Evolutionary conservation across 1,284 basidiomycete species (phyloP), one percentile per base, ranked within the genome.

Genomic region (Tilletia caries): DNA sequence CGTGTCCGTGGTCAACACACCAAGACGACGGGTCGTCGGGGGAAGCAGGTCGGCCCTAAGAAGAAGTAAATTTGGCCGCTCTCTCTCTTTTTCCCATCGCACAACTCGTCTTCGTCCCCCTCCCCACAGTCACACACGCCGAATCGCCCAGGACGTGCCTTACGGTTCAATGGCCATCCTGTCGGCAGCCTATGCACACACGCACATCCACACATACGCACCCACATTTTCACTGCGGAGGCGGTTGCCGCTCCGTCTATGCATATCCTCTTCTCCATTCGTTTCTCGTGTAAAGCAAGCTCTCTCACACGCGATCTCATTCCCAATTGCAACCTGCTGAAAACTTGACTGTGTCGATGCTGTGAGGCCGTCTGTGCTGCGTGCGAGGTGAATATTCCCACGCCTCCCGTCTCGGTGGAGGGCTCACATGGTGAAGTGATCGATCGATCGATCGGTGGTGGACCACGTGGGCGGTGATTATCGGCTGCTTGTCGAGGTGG

Each of bases 1-100:
- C 91, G 93, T 84, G 85, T 85, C 66, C 82, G 96, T 83, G 95
- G 95, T 85, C 96, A 98, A 85, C 95, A 98, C 89, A 98, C 95
- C 80, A 98, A 98, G 89, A 98, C 96, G 70, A 98, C 96, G 74
- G 93, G 93, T 91, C 81, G 84, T 46, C 79, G 84, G 37, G 84
- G 84, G 33, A 62, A 62, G 64, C 83, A 78, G 68, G 81, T 82
- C 69, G 76, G 81, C 64, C 82, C 79, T 69, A 81, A 81, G 79
- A 82, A 82, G 78, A 82, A 82, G 78, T 65, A 65, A 44, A 65
- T 41, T 15, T 41, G 15, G 8, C 15, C 37, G 10, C 15, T 41
- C 37, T 41, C 37, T 41, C 20, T 34, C 32, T 23, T 62, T 23
- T 12, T 20, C 32, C 18, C 58, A 15, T 27, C 54, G 32, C 54